Evolutionary conservation across 106 monocot genomes (phyloP).

Genomic region (Acorus calamus): DNA sequence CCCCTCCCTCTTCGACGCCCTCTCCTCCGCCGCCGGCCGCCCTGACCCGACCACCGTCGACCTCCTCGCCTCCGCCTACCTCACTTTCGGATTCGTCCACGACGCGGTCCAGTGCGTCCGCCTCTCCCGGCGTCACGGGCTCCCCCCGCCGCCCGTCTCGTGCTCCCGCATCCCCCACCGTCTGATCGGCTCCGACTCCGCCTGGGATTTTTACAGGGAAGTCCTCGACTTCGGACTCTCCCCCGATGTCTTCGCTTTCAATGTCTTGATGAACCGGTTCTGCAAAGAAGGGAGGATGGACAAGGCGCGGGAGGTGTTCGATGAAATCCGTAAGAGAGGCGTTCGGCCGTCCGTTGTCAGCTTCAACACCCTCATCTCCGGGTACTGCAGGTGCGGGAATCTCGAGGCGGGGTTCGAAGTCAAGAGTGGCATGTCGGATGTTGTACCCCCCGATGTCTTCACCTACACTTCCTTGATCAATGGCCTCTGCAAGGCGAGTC

Average conservation of each 20-base stretch:
- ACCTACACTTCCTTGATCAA: constrained; percentile 49
- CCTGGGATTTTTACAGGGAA: constrained; percentile 45
- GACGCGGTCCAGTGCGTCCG: constrained; percentile 54
- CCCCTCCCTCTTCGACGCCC: constrained; percentile 26
- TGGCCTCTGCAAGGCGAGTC: constrained; percentile 32
- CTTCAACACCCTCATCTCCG: constrained; percentile 71
- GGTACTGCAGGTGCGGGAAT: constrained; percentile 43
- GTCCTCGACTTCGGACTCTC: constrained; percentile 35
- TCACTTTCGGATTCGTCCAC: constrained; percentile 27
- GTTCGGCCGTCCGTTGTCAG: constrained; percentile 37
- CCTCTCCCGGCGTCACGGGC: constrained; percentile 7
- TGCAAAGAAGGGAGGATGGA: constrained; percentile 35
- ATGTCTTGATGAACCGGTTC: constrained; percentile 45
- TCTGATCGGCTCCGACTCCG: constrained; percentile 12
- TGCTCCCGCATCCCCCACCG: constrained; percentile 22
- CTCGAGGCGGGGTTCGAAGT: constrained; percentile 36
- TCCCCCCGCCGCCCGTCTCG: constrained; percentile 18
- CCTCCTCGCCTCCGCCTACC: constrained; percentile 24
- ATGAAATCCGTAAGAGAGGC: constrained; percentile 23
- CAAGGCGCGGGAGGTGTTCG: constrained; percentile 34
- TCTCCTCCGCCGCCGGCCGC: constrained; percentile 5
- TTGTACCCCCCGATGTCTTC: constrained; percentile 39
- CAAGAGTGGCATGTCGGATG: constrained; percentile 31
- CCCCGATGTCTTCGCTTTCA: constrained; percentile 24
- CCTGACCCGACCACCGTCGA: constrained; percentile 21